Base-by-base conservation (phyloP, 2,329 filamentous ascomycete species). In the Aspergillus phoenicis region DNA sequence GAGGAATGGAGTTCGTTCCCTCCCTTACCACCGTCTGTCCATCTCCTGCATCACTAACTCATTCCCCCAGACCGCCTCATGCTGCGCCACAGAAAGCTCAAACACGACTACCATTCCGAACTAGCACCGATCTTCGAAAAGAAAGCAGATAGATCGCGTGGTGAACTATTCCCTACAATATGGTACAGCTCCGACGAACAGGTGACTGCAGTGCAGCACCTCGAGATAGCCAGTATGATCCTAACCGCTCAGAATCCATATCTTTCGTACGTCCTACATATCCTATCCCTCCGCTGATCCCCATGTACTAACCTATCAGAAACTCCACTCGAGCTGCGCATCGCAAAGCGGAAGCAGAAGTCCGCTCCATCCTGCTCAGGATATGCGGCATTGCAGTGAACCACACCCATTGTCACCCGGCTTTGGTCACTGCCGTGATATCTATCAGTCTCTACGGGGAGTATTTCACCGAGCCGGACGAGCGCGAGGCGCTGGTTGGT, bases 131-230 rank as follows among this genome's bases (percentile, higher is more conserved):
- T 69, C 11, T 62, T 68, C 3, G 55, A 67, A 1, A 57, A 43
- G 6, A 52, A 57, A 13, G 60, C 67, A 11, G 63, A 70, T 8
- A 51, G 60, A 33, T 48, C 62, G 2, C 67, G 62, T 17, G 68
- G 66, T n/a, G 52, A 63, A 26, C 57, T 67, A 17, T 68, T 70
- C 17, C 67, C 68, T 10, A 68, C 66, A 1, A 57, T 67, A 1
- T 70, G 66, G 69, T 70, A 67, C 45, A 52, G 52, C 22, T 65
- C 59, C 7, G 64, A 69, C 41, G 53, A 58, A 7, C 66, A 71
- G 17, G 64, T 69, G 13, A 67, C 67, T 13, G 68, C 60, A 17
- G 58, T 62, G 1, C 68, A 70, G 38, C 68, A 70, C 33, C 62
- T 68, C 11, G 57, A 61, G n/a, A 43, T 71, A 10, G 61, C 66